Evolutionary conservation across 2,329 filamentous ascomycete species (phyloP).

Genomic region (Mariannaea sp.): DNA sequence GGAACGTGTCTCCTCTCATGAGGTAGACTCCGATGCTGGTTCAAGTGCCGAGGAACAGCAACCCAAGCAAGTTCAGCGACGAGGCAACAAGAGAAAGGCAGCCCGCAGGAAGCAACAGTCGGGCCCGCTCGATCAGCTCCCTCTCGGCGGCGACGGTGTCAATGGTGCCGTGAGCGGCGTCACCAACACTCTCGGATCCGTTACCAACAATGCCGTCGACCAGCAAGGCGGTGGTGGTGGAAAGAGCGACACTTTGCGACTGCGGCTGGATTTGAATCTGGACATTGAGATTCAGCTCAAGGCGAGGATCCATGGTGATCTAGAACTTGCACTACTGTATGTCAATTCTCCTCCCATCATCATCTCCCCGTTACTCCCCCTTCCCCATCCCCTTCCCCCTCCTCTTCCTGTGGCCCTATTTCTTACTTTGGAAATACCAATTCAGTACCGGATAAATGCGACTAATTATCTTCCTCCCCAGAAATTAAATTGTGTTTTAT

Average conservation of each 20-base stretch:
- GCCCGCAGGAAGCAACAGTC: constrained; percentile 37
- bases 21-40: constrained; percentile 31
- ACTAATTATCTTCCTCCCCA: constrained; percentile 27
- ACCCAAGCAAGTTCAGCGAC: constrained; percentile 31
- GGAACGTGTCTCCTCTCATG: constrained; percentile 32
- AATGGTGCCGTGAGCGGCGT: constrained; percentile 46
- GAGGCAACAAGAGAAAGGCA: constrained; percentile 40
- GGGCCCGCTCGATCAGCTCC: constrained; percentile 45
- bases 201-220: constrained; percentile 46
- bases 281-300: constrained; percentile 86
- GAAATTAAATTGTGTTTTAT: too few relatives aligned
- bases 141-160: constrained; percentile 44
- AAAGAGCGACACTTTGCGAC: constrained; percentile 66
- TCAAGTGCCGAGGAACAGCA: constrained; percentile 32
- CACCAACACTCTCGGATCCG: constrained; percentile 48
- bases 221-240: constrained; percentile 46
- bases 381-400: background rate
- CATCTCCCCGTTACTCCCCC: background rate
- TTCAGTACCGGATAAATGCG: constrained; percentile 36
- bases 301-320: constrained; percentile 82
- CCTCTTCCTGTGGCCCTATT: constrained; percentile 23
- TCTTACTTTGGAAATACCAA: constrained; percentile 36
- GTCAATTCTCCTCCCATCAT: constrained; percentile 43
- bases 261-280: constrained; percentile 78
- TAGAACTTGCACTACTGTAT: constrained; percentile 73